Conservation (phyloP, 352 stramenopile genomes). For the Phytophthora parvispora region DNA sequence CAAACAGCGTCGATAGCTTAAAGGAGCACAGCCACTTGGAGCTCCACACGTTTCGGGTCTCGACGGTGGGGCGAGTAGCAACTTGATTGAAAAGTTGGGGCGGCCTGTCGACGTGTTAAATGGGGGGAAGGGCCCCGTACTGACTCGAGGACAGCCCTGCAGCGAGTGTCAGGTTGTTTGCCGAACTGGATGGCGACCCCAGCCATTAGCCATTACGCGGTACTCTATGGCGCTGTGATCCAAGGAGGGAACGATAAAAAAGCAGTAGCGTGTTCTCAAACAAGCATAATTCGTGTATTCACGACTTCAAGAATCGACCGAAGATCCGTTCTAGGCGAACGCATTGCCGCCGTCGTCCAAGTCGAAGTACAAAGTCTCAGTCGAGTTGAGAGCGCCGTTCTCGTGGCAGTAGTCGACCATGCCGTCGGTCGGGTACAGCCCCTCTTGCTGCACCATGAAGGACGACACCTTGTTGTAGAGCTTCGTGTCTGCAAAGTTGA, state of each 20-base stretch:
- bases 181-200: not conserved
- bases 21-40: too few species aligned
- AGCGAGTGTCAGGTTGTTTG: not conserved
- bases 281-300: not conserved
- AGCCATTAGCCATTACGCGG: not conserved
- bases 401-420: not conserved
- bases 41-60: too few species aligned
- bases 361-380: not conserved
- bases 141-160: not conserved
- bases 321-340: not conserved
- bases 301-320: too few species aligned
- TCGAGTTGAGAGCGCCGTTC: not conserved
- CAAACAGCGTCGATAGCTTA: too few species aligned
- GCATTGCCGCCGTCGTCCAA: not conserved
- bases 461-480: conserved; percentile 17
- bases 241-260: too few species aligned
- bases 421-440: not conserved
- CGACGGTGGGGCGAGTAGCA: too few species aligned
- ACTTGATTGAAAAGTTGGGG: not conserved
- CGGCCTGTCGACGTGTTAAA: not conserved
- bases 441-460: conserved; percentile 11
- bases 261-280: not conserved
- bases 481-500: conserved; percentile 8
- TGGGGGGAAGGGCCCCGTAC: not conserved
- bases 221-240: not conserved